Conservation (phyloP, 257 asterid genomes). For the Ajuga chamaepitys region DNA sequence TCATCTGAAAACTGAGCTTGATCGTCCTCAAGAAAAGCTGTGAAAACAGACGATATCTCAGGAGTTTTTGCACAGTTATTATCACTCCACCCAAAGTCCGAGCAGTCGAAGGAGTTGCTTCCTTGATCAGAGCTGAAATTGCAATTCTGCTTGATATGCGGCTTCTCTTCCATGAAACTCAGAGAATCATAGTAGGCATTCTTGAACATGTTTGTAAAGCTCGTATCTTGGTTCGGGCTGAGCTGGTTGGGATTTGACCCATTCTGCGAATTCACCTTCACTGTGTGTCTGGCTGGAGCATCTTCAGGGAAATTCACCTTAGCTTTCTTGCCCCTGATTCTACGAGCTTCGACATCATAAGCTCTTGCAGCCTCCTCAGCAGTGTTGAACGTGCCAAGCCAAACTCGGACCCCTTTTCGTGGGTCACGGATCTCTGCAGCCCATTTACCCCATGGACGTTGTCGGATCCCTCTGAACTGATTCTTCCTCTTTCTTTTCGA, state of each 20-base stretch:
- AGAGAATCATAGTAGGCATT: conserved; percentile 19
- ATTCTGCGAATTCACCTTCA: conserved; percentile 27
- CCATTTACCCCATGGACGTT: conserved; percentile 99
- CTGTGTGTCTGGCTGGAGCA: conserved; percentile 25
- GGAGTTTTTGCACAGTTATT: conserved; percentile 52
- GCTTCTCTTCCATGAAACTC: conserved; percentile 49
- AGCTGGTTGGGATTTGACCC: conserved; percentile 14
- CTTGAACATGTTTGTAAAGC: conserved; percentile 13
- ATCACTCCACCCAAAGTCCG: conserved; percentile 73
- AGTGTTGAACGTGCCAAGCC: conserved; percentile 94
- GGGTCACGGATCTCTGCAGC: conserved; percentile 99
- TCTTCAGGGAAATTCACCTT: conserved; percentile 80
- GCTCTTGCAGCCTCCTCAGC: conserved; percentile 99
- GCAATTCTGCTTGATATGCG: conserved; percentile 28
- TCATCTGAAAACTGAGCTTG: conserved; percentile 33
- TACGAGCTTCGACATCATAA: conserved; percentile 76
- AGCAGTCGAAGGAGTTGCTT: conserved; percentile 70
- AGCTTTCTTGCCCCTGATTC: conserved; percentile 87
- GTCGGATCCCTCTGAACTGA: conserved; percentile 85
- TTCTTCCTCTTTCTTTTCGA: conserved; percentile 87
- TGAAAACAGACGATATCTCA: conserved; percentile 64
- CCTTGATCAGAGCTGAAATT: conserved; percentile 74
- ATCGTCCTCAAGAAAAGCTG: conserved; percentile 45
- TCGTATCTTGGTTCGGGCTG: conserved; percentile 8
- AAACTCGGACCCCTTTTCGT: conserved; percentile 82